These are phyloP conservation scores for Heterobasidion annosum DNA, from an alignment of 1,284 basidiomycete species.

Conservation along the genomic window DNA sequence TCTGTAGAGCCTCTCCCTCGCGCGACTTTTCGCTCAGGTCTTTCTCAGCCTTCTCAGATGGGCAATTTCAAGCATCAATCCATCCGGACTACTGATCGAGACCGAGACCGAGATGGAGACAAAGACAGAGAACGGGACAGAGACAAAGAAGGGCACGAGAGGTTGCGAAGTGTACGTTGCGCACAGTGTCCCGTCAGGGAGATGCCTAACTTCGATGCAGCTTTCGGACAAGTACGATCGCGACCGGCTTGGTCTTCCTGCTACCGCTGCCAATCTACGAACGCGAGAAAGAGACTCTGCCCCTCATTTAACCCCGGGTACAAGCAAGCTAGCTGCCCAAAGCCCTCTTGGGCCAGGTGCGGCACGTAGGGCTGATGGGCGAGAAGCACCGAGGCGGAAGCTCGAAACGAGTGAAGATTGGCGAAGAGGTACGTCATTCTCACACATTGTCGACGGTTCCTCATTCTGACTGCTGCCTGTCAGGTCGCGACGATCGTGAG, in stretches of 20 bases:
- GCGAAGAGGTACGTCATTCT: constrained; percentile 53
- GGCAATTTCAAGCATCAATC: constrained; percentile 84
- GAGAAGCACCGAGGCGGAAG: constrained; percentile 59
- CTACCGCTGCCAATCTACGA: constrained; percentile 33
- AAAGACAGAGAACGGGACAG: constrained; percentile 59
- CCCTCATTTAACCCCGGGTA: constrained; percentile 43
- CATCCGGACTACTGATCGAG: constrained; percentile 57
- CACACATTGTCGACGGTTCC: constrained; percentile 1
- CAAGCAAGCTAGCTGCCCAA: constrained; percentile 32
- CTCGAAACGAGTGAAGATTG: constrained; percentile 69
- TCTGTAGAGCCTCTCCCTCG: constrained; percentile 43
- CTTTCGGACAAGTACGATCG: constrained; percentile 81
- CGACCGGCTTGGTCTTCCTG: constrained; percentile 55
- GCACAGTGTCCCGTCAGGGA: not conserved
- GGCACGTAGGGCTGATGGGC: constrained; percentile 42
- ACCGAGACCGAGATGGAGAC: constrained; percentile 49
- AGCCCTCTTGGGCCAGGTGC: constrained; percentile 25
- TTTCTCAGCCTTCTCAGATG: constrained; percentile 80
- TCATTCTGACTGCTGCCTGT: not conserved
- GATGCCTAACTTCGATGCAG: constrained; percentile 26
- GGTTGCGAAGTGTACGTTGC: constrained; percentile 57
- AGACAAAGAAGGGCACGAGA: constrained; percentile 70
- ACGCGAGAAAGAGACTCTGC: constrained; percentile 62
- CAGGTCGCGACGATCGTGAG: constrained; percentile 54
- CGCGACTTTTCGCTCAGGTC: constrained; percentile 59